phyloP scores from a whole-genome alignment of 257 asterid species.

The Vinca minor region DNA sequence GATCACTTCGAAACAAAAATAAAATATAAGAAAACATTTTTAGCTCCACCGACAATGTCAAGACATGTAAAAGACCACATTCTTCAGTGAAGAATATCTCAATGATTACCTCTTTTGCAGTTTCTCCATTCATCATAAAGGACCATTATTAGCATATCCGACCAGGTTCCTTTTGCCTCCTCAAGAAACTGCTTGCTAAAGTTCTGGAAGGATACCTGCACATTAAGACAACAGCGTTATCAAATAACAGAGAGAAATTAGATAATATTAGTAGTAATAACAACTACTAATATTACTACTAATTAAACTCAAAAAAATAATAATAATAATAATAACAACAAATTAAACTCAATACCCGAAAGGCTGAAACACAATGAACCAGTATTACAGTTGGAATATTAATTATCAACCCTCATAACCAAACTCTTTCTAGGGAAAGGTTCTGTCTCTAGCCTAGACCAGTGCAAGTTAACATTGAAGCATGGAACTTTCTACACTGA shows the following conservation, averaged over 20 bases:
- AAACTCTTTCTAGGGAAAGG: no score
- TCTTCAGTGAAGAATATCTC: neutral
- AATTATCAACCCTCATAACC: neutral
- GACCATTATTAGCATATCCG: slow-evolving; percentile 56
- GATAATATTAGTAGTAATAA: no score
- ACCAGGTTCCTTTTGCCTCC: slow-evolving; percentile 87
- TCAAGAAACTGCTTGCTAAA: slow-evolving; percentile 48
- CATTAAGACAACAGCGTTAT: slow-evolving; percentile 18
- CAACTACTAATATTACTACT: no score
- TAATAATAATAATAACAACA: no score
- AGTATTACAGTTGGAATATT: neutral
- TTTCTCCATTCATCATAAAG: slow-evolving; percentile 93
- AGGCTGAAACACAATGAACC: neutral
- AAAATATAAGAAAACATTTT: neutral
- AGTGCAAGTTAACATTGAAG: neutral
- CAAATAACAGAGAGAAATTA: slow-evolving; percentile 10
- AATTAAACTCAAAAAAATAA: no score
- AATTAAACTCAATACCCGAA: neutral
- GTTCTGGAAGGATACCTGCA: slow-evolving; percentile 55
- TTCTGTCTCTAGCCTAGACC: no score
- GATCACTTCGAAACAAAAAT: slow-evolving; percentile 34
- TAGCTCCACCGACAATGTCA: neutral
- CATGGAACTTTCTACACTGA: neutral
- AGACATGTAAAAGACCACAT: neutral
- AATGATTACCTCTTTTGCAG: slow-evolving; percentile 80